Evolutionary conservation across 495 filamentous ascomycete species (phyloP), one percentile per base, ranked within the genome.

Genomic region (Lasiosphaeria ovina): DNA sequence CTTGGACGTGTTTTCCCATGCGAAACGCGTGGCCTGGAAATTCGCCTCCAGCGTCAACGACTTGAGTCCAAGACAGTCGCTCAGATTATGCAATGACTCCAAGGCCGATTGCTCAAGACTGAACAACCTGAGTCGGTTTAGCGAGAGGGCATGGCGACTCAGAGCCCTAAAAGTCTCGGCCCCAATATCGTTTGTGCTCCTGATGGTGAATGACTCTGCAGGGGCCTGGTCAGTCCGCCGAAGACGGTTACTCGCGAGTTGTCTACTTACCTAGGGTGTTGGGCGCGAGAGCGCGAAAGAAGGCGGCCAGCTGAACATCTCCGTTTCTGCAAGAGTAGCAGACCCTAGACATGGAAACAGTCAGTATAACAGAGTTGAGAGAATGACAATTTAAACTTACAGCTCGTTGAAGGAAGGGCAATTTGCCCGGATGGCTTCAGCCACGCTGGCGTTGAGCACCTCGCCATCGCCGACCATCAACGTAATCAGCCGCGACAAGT

Each of bases 381-480:
- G 7, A n/a, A 31, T n/a, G 38, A 50, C n/a, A 31, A 35, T 5
- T 9, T 12, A 35, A 31, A 57, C 6, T 10, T 62, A 69, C 68
- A 93, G 65, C 35, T 81, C 75, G 47, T 81, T 76, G 63, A 93
- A 88, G 9, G 78, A 65, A 3, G 81, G 84, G 59, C 88, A 93
- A 64, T 82, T 74, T 42, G 76, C 61, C 14, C 73, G 68, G 35
- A 93, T 80, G n/a, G 81, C 75, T 8, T 68, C 67, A 12, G 80
- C 80, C 6, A 77, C 75, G 45, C 81, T 78, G 40, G 77, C 72
- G 49, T 72, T 77, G 0, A 93, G 77, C 17, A 82, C 75, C 33
- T 74, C 76, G 6, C 87, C 87, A 58, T 86, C 77, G 65, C 76
- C 83, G 5, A 90, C 70, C 24, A 77, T 75, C 24, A 92, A 67